Conservation (phyloP, 75 land plant species). For the Cupressus sempervirens region DNA sequence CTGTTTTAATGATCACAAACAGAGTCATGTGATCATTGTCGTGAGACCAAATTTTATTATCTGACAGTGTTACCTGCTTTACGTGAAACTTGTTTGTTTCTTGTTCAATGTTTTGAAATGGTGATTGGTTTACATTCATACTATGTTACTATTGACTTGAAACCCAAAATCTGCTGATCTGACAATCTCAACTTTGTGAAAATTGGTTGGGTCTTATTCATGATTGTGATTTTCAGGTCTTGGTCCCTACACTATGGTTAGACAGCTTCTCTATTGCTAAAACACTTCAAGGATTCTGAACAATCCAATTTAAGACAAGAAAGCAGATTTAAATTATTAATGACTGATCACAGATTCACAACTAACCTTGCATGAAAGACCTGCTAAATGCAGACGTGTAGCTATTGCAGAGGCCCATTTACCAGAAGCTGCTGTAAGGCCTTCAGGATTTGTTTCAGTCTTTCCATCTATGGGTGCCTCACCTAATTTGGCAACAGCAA, state of each 20-base stretch:
- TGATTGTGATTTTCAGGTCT: background rate
- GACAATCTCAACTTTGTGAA: background rate
- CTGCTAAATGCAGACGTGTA: constrained; percentile 65
- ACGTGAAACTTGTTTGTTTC: background rate
- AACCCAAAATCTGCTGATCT: background rate
- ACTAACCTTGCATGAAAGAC: constrained; percentile 88
- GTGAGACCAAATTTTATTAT: background rate
- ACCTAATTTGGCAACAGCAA: constrained; percentile 94
- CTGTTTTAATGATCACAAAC: background rate
- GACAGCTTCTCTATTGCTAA: background rate
- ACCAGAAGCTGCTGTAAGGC: constrained; percentile 90
- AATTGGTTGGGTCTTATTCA: background rate
- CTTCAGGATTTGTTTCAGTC: constrained; percentile 97
- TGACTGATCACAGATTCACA: background rate
- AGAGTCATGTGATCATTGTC: background rate
- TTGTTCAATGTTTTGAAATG: background rate
- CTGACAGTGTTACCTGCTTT: background rate
- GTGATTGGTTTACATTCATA: background rate
- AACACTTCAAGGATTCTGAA: background rate
- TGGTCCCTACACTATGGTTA: background rate
- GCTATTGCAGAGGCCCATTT: constrained; percentile 94
- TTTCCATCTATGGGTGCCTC: constrained; percentile 91
- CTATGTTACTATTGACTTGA: background rate
- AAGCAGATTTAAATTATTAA: background rate
- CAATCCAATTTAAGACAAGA: background rate